Evolutionary conservation across 228 moss, liverwort and hornwort genomes (phyloP).

Genomic region (Sphagnum fallax): DNA sequence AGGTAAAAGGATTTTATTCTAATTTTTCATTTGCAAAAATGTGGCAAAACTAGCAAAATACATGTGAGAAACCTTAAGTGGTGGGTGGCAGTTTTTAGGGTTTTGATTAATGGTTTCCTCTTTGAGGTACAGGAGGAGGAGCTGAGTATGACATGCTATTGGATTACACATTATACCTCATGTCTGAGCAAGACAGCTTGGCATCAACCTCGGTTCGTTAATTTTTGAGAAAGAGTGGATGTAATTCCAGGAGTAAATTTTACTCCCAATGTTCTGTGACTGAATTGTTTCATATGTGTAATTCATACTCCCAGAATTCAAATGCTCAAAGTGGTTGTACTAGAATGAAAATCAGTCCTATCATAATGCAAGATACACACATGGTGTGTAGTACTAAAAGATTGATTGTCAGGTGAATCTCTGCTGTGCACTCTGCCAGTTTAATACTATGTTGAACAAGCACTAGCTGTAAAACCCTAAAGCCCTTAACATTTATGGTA

Average conservation of each 20-base stretch:
- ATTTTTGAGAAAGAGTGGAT: neutral
- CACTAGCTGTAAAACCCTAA: too few species aligned
- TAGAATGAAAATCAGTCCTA: too few species aligned
- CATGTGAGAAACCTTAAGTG: too few species aligned
- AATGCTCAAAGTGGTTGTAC: too few species aligned
- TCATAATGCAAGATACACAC: too few species aligned
- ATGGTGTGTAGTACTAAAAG: too few species aligned
- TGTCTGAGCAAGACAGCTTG: slow-evolving; percentile 9
- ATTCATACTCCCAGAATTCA: too few species aligned
- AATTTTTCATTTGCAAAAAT: too few species aligned
- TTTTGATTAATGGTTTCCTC: neutral
- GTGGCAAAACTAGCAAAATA: too few species aligned
- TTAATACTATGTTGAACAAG: too few species aligned
- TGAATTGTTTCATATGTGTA: neutral
- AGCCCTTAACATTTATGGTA: neutral
- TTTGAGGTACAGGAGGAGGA: slow-evolving; percentile 13
- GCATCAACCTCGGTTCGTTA: slow-evolving; percentile 34
- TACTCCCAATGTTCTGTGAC: neutral
- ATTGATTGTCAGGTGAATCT: neutral
- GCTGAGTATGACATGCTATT: slow-evolving; percentile 40
- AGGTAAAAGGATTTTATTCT: too few species aligned
- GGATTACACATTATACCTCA: slow-evolving; percentile 23
- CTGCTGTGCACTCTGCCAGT: neutral
- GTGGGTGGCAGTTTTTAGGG: too few species aligned
- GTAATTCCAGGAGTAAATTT: neutral